phyloP scores from a whole-genome alignment of 306 rosid genomes.

The Cucurbita pepo region DNA sequence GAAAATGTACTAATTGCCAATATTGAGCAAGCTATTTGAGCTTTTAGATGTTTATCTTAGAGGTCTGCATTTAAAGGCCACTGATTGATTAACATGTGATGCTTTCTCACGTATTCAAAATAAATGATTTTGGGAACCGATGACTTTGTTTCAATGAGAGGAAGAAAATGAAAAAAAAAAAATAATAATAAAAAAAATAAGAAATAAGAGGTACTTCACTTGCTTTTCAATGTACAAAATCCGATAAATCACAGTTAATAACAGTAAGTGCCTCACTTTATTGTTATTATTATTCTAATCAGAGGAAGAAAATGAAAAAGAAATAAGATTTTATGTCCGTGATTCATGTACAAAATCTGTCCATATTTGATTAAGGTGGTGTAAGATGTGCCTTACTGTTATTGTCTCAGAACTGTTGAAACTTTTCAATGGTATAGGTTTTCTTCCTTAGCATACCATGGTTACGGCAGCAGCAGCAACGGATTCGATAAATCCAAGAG shows the following conservation, averaged over 20 bases:
- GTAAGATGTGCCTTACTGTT: not conserved
- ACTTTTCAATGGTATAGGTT: not conserved
- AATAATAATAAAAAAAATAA: not conserved
- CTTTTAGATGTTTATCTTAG: not conserved
- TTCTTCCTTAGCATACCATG: conserved; percentile 17
- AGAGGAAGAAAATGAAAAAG: not conserved
- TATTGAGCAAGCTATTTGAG: not conserved
- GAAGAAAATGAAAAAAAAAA: not conserved
- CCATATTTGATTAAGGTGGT: not conserved
- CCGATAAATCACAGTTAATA: too few species aligned
- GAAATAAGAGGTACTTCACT: too few species aligned
- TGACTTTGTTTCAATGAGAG: not conserved
- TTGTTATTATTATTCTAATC: not conserved
- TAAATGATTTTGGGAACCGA: not conserved
- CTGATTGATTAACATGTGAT: not conserved
- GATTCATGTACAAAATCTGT: not conserved
- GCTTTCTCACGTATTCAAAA: not conserved
- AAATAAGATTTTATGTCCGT: not conserved
- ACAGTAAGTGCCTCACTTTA: too few species aligned
- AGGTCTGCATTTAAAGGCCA: not conserved
- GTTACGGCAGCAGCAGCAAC: conserved; percentile 47
- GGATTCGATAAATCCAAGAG: conserved; percentile 63
- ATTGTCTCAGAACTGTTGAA: not conserved
- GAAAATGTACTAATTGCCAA: not conserved
- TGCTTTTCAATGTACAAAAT: too few species aligned